These are phyloP conservation scores for Cyberlindnera mississippiensis DNA, from an alignment of 805 yeast species.

Conservation along the genomic window DNA sequence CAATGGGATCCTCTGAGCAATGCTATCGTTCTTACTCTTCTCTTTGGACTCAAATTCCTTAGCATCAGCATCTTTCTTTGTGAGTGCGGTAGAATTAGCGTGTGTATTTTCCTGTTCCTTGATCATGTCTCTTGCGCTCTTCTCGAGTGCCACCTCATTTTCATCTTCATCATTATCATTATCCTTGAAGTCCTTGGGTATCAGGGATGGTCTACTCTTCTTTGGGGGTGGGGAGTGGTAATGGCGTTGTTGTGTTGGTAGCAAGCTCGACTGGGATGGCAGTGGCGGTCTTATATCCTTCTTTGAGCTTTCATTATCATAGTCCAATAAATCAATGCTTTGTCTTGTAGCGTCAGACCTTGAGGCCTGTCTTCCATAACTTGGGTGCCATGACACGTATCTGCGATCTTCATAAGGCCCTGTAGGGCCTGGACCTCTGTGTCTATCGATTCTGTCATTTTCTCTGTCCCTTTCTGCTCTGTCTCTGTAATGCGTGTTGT, in stretches of 20 bases:
- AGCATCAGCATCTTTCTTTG: neutral
- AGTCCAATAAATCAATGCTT: conserved; percentile 1
- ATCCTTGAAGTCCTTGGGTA: conserved; percentile 27
- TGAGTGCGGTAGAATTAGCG: neutral
- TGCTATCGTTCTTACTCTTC: conserved; percentile 2
- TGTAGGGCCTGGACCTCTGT: too few species aligned
- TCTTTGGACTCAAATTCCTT: neutral
- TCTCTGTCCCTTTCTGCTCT: conserved; percentile 6
- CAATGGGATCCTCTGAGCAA: conserved; percentile 20
- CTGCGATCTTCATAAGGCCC: too few species aligned
- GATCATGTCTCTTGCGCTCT: neutral
- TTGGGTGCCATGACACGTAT: neutral
- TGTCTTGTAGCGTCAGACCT: neutral
- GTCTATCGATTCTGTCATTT: neutral
- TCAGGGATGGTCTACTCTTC: conserved; percentile 22
- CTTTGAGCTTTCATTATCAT: neutral
- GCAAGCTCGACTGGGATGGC: conserved; percentile 4
- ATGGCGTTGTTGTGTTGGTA: neutral
- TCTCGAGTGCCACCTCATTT: conserved; percentile 20
- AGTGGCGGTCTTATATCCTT: conserved; percentile 3
- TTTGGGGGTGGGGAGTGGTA: neutral
- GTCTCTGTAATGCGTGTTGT: conserved; percentile 6
- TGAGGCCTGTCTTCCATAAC: neutral
- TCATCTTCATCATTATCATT: conserved; percentile 24
- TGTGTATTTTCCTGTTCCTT: neutral